Evolutionary conservation across 805 yeast genomes (phyloP), one percentile per base, ranked within the genome.

Genomic region (Kluyveromyces lactis): DNA sequence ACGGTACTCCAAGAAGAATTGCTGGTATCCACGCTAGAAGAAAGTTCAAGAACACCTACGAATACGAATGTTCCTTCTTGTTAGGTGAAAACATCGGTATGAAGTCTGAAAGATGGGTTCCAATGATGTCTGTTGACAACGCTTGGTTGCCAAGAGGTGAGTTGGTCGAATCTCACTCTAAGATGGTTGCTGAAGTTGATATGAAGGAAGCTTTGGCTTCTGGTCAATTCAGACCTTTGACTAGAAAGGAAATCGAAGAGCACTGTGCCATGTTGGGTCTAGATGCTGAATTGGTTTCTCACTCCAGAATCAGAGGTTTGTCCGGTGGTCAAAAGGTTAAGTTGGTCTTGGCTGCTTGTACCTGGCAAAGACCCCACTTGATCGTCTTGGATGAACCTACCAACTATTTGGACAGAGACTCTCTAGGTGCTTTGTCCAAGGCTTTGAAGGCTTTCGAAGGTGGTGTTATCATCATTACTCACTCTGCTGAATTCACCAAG

Each of bases 311-410:
- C 72, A 89, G 97, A 79, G 97, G 98, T 85, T 80, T 92, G 65
- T 92, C 98, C 59, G 98, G 98, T 83, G 98, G 98, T 78, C 98
- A 92, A 80, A 92, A 92, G 82, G 98, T 92, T 73, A 92, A 92
- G 77, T 84, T 92, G 69, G 98, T 92, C 64, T 76, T 92, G 64
- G 99, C 99, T 72, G 98, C 97, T 72, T 86, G 97, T 82, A 89
- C 97, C 46, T 92, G 98, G 98, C 97, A 90, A 79, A 90, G 97
- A 80, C 98, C 98, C 67, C 98, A 92, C 70, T 79, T 92, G 77
- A 89, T 92, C 62, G 98, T 92, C 59, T 84, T 92, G 71, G 98
- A 92, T 77, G 98, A 90, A 79, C 98, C 98, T 74, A 92, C 98
- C 63, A 90, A 90, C 77, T 92, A 90, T 74, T 78, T 90, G 77